Percentiles rank a stretch among this genome's conserved stretches.
phyloP scores from a whole-genome alignment of 176 grass and related monocot species.

The Juncus inflexus region DNA sequence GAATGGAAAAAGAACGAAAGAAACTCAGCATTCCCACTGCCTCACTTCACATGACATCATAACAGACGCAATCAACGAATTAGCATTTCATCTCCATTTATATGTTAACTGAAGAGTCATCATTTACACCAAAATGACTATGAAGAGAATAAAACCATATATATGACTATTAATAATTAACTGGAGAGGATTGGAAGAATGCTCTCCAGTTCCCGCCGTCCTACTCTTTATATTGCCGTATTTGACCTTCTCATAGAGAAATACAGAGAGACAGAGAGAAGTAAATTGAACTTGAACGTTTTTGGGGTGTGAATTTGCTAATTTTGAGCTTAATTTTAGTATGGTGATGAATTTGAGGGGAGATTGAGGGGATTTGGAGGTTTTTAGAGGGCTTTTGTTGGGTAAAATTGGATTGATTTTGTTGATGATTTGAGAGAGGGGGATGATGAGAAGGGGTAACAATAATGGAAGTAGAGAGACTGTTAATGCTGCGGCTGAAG shows the following conservation, averaged over 20 bases:
- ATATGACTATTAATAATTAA: not conserved
- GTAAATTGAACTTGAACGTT: not conserved
- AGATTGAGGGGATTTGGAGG: slow-evolving; percentile 14
- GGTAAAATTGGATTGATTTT: not conserved
- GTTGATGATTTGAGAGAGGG: slow-evolving; percentile 2
- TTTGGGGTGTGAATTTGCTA: not conserved
- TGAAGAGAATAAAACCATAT: too few relatives aligned
- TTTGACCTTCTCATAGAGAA: slow-evolving; percentile 11
- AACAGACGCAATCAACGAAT: not conserved
- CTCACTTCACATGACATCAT: not conserved
- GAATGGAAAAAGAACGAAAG: slow-evolving; percentile 2
- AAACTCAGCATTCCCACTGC: not conserved
- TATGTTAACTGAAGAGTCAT: not conserved
- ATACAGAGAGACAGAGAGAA: slow-evolving; percentile 3
- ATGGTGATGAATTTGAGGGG: not conserved
- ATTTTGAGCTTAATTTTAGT: not conserved
- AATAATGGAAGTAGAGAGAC: slow-evolving; percentile 38
- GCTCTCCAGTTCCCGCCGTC: slow-evolving; percentile 14
- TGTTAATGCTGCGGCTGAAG: slow-evolving; percentile 57
- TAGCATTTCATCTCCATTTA: too few relatives aligned
- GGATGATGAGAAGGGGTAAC: slow-evolving; percentile 37
- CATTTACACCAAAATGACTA: too few relatives aligned
- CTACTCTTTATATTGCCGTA: slow-evolving; percentile 12
- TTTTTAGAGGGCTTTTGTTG: not conserved
- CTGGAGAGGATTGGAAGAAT: slow-evolving; percentile 6